Evolutionary conservation across 148 eudicot species (phyloP).

Genomic region (Nepenthes gracilis): DNA sequence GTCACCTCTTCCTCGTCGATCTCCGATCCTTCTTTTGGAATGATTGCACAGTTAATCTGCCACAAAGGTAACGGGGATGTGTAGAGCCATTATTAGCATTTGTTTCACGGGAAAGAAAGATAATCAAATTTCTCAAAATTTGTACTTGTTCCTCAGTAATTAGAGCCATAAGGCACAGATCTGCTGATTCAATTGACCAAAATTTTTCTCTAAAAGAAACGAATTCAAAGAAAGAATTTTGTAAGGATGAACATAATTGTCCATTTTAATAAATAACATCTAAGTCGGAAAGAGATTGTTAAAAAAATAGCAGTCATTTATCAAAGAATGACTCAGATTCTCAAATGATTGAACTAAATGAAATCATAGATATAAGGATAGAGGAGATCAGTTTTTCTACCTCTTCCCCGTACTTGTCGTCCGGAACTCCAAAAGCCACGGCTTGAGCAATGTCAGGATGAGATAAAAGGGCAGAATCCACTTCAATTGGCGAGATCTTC

Average conservation of each 20-base stretch:
- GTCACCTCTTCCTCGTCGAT: slow-evolving; percentile 52
- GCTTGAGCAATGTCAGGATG: slow-evolving; percentile 86
- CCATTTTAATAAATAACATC: no score
- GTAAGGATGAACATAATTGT: no score
- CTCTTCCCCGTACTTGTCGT: slow-evolving; percentile 97
- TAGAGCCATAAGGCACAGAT: no score
- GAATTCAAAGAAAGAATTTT: no score
- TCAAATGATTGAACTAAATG: no score
- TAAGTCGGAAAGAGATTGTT: no score
- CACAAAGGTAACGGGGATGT: neutral
- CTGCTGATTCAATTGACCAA: no score
- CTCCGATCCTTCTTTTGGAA: slow-evolving; percentile 63
- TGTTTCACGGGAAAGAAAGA: neutral
- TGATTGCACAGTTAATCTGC: slow-evolving; percentile 93
- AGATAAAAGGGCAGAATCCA: slow-evolving; percentile 77
- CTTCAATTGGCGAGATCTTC: slow-evolving; percentile 96
- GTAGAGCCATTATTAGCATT: neutral
- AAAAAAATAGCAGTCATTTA: no score
- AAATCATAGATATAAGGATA: neutral
- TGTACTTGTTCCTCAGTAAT: neutral
- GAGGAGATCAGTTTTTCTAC: slow-evolving; percentile 22
- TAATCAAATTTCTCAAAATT: neutral
- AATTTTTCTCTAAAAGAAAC: no score
- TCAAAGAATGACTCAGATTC: no score
- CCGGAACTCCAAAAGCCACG: slow-evolving; percentile 93